These are phyloP conservation scores for Picea abies DNA, from an alignment of 83 land plant genomes.

Conservation along the genomic window DNA sequence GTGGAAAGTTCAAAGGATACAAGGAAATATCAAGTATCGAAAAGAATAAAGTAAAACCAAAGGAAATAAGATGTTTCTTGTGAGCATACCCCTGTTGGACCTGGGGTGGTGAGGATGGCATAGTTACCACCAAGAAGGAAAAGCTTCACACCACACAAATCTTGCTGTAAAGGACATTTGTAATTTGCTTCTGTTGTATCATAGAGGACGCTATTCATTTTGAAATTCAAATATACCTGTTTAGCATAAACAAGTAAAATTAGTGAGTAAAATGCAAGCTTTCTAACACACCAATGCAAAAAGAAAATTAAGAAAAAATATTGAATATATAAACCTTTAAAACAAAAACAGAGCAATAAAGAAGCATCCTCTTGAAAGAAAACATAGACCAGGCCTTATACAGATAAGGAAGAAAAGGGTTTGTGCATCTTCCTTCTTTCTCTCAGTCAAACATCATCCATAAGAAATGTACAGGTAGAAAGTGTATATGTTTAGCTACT, in stretches of 20 bases:
- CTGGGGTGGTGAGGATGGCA: conserved; percentile 45
- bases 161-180: conserved; percentile 31
- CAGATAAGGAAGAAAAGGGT: too few relatives aligned
- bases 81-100: conserved; percentile 26
- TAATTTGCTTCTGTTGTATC: conserved; percentile 42
- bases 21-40: neutral
- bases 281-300: neutral
- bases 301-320: neutral
- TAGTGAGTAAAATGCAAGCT: neutral
- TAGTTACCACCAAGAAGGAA: conserved; percentile 22
- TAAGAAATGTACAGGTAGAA: too few relatives aligned
- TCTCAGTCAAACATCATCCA: too few relatives aligned
- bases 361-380: neutral
- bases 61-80: neutral
- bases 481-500: too few relatives aligned
- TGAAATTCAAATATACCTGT: conserved; percentile 49
- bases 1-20: neutral
- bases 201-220: conserved; percentile 34
- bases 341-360: neutral
- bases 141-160: conserved; percentile 35
- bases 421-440: too few relatives aligned
- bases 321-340: neutral
- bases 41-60: conserved; percentile 7
- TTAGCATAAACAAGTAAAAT: neutral
- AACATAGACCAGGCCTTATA: too few relatives aligned